phyloP scores from a whole-genome alignment of 176 grass and related monocot genomes.

The Oryza australiensis region DNA sequence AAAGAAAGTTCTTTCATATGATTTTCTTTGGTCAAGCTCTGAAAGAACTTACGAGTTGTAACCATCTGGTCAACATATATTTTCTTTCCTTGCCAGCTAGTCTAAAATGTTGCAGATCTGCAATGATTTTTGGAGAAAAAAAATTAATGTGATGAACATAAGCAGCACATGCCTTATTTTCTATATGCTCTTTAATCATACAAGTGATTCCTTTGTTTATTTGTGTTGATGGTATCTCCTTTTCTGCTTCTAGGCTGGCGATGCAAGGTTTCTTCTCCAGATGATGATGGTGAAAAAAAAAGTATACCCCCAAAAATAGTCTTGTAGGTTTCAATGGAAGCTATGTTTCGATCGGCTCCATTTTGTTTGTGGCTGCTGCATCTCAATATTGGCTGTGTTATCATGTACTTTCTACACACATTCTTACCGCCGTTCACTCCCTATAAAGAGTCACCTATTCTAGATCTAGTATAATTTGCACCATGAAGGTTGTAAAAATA shows the following conservation, averaged over 20 bases:
- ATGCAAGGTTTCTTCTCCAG: neutral
- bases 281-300: conserved; percentile 33
- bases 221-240: conserved; percentile 7
- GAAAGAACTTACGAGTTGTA: neutral
- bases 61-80: neutral
- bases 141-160: neutral
- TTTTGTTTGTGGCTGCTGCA: conserved; percentile 42
- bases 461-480: conserved; percentile 5
- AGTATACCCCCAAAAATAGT: neutral
- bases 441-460: neutral
- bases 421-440: neutral
- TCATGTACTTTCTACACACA: neutral
- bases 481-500: conserved; percentile 32
- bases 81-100: neutral
- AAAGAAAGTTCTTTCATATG: no score
- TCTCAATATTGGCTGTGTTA: neutral
- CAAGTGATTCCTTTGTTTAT: neutral
- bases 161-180: conserved; percentile 6
- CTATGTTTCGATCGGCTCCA: neutral
- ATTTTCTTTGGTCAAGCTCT: neutral
- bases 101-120: neutral
- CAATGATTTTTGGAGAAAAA: neutral
- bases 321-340: conserved; percentile 14
- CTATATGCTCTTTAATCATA: neutral
- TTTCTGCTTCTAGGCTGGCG: conserved; percentile 23